phyloP scores from a whole-genome alignment of 1,139 yeast species.

The Pichia sp. region DNA sequence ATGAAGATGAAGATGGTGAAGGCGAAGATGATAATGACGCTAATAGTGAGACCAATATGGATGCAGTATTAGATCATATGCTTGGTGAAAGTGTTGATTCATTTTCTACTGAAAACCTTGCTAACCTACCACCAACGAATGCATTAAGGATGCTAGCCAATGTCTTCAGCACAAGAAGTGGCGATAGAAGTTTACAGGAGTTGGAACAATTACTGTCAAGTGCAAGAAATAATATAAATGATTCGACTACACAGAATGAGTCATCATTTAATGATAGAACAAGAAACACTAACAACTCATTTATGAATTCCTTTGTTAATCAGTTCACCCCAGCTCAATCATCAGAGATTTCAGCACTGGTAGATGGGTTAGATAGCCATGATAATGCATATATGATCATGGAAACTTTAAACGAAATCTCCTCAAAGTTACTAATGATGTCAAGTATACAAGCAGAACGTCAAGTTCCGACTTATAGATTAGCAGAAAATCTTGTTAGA shows the following conservation, averaged over 20 bases:
- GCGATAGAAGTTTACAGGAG: not conserved
- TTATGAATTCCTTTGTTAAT: slow-evolving; percentile 12
- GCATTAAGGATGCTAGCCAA: slow-evolving; percentile 13
- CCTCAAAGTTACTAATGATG: slow-evolving; percentile 63
- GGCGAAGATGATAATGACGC: not conserved
- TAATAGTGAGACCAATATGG: no score
- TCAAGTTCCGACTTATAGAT: slow-evolving; percentile 51
- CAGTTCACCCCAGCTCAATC: slow-evolving; percentile 7
- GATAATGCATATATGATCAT: slow-evolving; percentile 42
- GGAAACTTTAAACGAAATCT: slow-evolving; percentile 58
- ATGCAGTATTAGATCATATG: no score
- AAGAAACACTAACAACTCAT: slow-evolving; percentile 5
- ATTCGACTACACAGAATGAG: not conserved
- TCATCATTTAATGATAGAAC: not conserved
- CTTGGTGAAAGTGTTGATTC: not conserved
- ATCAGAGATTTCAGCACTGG: slow-evolving; percentile 29
- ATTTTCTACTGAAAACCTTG: not conserved
- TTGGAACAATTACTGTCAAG: slow-evolving; percentile 1
- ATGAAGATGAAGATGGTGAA: slow-evolving; percentile 13
- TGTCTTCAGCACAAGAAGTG: slow-evolving; percentile 4
- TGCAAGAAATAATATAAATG: not conserved
- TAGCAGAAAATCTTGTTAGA: slow-evolving; percentile 50
- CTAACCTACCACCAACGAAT: not conserved
- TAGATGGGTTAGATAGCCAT: slow-evolving; percentile 38
- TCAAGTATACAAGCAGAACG: slow-evolving; percentile 54